Percentiles rank a stretch among this genome's conserved stretches.
Evolutionary conservation across 23 red algal genomes (phyloP).

Genomic region (Gracilaria vermiculophylla): DNA sequence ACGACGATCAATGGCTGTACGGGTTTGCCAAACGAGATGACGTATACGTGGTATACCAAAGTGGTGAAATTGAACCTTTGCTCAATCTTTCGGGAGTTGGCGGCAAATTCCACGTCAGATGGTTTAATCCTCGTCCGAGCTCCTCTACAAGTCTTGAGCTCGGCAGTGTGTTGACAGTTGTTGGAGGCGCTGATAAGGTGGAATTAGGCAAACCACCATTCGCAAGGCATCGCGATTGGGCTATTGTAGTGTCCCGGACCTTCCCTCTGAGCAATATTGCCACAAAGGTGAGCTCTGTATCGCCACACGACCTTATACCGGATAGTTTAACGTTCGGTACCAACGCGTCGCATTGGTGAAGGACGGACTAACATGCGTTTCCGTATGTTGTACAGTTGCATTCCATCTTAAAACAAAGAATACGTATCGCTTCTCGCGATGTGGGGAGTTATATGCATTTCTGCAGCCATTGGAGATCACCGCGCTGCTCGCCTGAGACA

Average conservation of each 20-base stretch:
- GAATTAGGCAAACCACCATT: conserved; percentile 12
- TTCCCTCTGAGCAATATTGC: conserved; percentile 1
- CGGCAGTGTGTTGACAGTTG: background rate
- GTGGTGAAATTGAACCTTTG: conserved; percentile 25
- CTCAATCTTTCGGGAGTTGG: conserved; percentile 5
- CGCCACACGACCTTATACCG: conserved; percentile 4
- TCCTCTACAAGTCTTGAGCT: background rate
- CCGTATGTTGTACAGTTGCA: too few relatives aligned
- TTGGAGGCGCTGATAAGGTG: background rate
- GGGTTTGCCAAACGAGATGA: conserved; percentile 25
- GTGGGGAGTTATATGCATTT: too few relatives aligned
- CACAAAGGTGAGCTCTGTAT: conserved; percentile 7
- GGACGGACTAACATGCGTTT: background rate
- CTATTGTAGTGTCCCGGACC: conserved; percentile 10
- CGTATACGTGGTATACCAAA: conserved; percentile 42
- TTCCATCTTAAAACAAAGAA: too few relatives aligned
- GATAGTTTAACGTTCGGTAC: conserved; percentile 16
- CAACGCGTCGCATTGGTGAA: background rate
- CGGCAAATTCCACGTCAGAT: conserved; percentile 34
- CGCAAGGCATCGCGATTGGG: conserved; percentile 8
- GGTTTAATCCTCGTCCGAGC: conserved; percentile 22
- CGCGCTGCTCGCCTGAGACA: too few relatives aligned
- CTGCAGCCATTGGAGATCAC: too few relatives aligned
- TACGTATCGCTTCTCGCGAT: too few relatives aligned
- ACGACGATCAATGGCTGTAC: conserved; percentile 2